phyloP scores from a whole-genome alignment of 2,329 filamentous ascomycete genomes.

The Trichoderma endophyticum region DNA sequence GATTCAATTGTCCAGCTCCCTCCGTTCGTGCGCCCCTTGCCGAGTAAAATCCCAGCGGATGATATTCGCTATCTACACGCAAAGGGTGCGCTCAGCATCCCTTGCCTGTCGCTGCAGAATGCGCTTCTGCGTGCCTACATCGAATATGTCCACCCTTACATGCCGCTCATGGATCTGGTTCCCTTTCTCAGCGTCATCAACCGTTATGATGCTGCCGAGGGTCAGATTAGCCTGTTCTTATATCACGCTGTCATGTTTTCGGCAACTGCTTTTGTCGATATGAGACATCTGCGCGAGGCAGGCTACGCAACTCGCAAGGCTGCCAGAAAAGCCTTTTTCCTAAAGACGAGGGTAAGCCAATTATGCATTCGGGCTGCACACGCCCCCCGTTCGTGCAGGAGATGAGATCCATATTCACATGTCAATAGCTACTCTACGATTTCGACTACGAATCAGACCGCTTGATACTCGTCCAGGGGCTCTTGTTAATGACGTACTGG shows the following conservation, averaged over 20 bases:
- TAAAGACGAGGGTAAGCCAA: constrained; percentile 72
- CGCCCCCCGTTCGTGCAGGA: background rate
- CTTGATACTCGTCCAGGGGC: constrained; percentile 80
- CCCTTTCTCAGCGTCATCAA: constrained; percentile 60
- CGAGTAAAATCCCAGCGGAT: constrained; percentile 70
- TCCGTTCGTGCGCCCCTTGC: constrained; percentile 74
- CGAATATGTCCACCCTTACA: constrained; percentile 89
- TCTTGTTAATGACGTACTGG: constrained; percentile 94
- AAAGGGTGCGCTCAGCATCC: constrained; percentile 81
- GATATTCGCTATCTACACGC: constrained; percentile 79
- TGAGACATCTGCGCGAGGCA: constrained; percentile 69
- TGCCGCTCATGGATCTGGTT: constrained; percentile 77
- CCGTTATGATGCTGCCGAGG: constrained; percentile 63
- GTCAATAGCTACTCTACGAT: constrained; percentile 73
- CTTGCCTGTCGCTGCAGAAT: constrained; percentile 66
- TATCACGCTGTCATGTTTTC: constrained; percentile 97
- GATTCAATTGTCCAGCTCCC: constrained; percentile 51
- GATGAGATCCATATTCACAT: constrained; percentile 26
- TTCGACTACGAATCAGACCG: constrained; percentile 93
- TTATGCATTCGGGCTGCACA: background rate
- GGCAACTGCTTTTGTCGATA: constrained; percentile 82
- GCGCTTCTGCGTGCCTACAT: constrained; percentile 79
- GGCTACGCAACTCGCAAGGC: constrained; percentile 76
- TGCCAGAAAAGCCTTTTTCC: constrained; percentile 84
- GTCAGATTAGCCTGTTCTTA: constrained; percentile 76